Conservation (phyloP, 495 filamentous ascomycete genomes). For the Penicillium coprophilum region DNA sequence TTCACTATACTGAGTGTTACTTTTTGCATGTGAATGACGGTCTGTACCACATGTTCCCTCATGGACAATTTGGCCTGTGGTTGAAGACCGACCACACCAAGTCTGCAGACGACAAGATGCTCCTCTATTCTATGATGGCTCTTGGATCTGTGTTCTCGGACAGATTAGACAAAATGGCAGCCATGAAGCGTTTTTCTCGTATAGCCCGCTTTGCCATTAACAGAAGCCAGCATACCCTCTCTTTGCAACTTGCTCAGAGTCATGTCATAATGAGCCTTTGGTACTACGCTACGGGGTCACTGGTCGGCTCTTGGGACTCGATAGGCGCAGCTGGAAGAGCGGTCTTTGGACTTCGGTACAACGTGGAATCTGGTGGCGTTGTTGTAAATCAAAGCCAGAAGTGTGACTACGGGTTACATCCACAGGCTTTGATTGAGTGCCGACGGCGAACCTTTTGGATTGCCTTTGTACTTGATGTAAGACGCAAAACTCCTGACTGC, state of each 20-base stretch:
- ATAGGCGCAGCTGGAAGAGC: constrained; percentile 58
- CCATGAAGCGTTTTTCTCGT: constrained; percentile 51
- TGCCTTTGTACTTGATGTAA: constrained; percentile 60
- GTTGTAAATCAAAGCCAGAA: constrained; percentile 42
- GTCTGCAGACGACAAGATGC: constrained; percentile 65
- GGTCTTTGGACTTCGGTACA: constrained; percentile 56
- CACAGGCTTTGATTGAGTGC: constrained; percentile 60
- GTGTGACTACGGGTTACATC: constrained; percentile 58
- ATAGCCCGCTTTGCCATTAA: constrained; percentile 60
- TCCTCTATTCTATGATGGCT: constrained; percentile 64
- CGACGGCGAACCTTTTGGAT: constrained; percentile 68
- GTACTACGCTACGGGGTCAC: constrained; percentile 58
- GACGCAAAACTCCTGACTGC: constrained; percentile 15
- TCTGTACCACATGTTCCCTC: constrained; percentile 59
- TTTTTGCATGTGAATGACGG: constrained; percentile 54
- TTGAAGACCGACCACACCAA: constrained; percentile 52
- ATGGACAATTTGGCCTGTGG: constrained; percentile 53
- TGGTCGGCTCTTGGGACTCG: constrained; percentile 58
- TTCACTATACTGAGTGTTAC: constrained; percentile 55
- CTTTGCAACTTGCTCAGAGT: constrained; percentile 61
- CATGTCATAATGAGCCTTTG: constrained; percentile 63
- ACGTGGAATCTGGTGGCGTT: constrained; percentile 57
- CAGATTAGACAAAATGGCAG: constrained; percentile 45
- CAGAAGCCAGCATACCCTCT: constrained; percentile 48
- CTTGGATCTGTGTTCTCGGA: constrained; percentile 58